Conservation (phyloP, 345 rosid genomes). For the Excoecaria agallocha region DNA sequence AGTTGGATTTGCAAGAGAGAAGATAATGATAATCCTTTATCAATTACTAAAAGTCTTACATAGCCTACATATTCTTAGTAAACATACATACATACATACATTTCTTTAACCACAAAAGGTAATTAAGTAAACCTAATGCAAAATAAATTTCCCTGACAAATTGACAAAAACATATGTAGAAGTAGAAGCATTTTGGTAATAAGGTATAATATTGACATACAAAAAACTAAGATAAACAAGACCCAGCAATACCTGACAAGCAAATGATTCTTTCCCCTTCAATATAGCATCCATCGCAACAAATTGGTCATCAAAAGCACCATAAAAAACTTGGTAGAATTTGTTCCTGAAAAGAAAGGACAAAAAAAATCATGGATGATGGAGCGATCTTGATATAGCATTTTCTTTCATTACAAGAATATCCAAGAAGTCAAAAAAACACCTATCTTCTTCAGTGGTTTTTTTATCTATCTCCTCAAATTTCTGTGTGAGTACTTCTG, state of each 20-base stretch:
- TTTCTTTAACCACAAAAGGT: constrained; percentile 3
- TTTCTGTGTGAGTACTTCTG: constrained; percentile 75
- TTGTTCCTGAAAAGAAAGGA: constrained; percentile 50
- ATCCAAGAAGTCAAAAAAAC: constrained; percentile 10
- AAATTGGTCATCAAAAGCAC: constrained; percentile 78
- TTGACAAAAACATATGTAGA: background rate
- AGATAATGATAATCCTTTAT: background rate
- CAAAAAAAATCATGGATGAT: constrained; percentile 16
- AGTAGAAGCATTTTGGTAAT: background rate
- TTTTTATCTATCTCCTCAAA: constrained; percentile 75
- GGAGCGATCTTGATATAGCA: constrained; percentile 14
- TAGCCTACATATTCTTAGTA: background rate
- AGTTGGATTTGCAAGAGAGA: background rate
- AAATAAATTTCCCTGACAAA: constrained; percentile 7
- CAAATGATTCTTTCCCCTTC: constrained; percentile 69
- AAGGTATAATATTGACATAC: constrained; percentile 5
- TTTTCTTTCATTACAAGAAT: constrained; percentile 11
- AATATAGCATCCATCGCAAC: constrained; percentile 85
- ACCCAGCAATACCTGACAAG: constrained; percentile 53
- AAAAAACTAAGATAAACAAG: constrained; percentile 7
- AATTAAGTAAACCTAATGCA: background rate
- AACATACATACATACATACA: background rate
- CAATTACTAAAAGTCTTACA: background rate
- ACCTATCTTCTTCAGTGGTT: constrained; percentile 63
- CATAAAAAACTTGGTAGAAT: constrained; percentile 69